Percentiles rank a stretch among this genome's conserved stretches.
Evolutionary conservation across 768 basidiomycete species (phyloP).

Genomic region (Macrolepiota dolichaula): DNA sequence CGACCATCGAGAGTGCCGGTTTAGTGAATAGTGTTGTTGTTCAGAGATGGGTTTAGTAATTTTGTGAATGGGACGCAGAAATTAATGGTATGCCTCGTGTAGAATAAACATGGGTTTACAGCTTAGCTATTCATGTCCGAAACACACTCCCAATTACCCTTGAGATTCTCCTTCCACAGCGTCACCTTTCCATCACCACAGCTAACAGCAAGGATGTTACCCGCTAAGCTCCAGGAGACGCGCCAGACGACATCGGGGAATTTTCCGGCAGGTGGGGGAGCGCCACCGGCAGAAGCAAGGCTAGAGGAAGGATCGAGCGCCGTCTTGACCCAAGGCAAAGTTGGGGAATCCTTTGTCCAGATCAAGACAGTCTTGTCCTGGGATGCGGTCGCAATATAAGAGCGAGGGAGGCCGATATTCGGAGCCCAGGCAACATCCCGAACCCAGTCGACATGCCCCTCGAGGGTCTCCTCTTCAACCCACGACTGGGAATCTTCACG

Average conservation of each 20-base stretch:
- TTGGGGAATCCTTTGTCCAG: constrained; percentile 84
- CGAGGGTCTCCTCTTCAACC: constrained; percentile 86
- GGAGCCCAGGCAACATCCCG: constrained; percentile 99
- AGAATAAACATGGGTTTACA: constrained; percentile 19
- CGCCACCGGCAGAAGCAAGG: constrained; percentile 40
- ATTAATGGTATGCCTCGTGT: background rate
- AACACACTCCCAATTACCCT: constrained; percentile 95
- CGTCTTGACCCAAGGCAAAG: constrained; percentile 75
- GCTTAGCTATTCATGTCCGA: constrained; percentile 84
- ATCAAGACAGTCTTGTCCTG: constrained; percentile 91
- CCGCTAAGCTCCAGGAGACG: constrained; percentile 97
- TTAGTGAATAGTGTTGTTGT: constrained; percentile 82
- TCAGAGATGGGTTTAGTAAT: constrained; percentile 64
- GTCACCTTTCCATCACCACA: constrained; percentile 98
- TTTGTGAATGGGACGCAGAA: background rate
- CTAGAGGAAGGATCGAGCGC: constrained; percentile 69
- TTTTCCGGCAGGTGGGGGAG: constrained; percentile 57
- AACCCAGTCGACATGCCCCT: constrained; percentile 97
- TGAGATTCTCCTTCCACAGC: constrained; percentile 96
- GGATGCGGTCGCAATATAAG: constrained; percentile 94
- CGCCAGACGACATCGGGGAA: constrained; percentile 99
- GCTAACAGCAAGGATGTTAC: constrained; percentile 93
- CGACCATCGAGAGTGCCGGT: constrained; percentile 71
- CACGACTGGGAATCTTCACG: constrained; percentile 85
- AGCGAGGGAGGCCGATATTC: constrained; percentile 90